Evolutionary conservation across 169 alveolate species (phyloP).

Genomic region (Eimeria sp.): DNA sequence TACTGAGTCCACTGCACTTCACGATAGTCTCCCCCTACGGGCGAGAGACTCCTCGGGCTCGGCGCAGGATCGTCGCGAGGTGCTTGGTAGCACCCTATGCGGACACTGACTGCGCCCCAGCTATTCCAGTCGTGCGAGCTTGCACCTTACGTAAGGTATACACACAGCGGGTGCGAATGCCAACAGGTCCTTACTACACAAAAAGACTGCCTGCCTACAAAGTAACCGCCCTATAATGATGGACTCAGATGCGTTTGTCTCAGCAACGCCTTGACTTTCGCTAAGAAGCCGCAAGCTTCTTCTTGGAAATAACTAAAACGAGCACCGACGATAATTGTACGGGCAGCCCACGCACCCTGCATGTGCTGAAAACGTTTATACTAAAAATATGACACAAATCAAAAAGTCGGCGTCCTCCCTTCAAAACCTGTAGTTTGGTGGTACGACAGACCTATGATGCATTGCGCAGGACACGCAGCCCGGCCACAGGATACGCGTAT

Average conservation of each 20-base stretch:
- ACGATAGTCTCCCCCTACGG: not conserved
- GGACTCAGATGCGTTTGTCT: not conserved
- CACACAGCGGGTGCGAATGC: too few relatives aligned
- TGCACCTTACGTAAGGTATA: not conserved
- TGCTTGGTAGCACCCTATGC: not conserved
- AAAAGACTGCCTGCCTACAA: too few relatives aligned
- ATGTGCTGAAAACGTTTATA: not conserved
- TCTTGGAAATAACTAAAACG: not conserved
- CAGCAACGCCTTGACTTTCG: not conserved
- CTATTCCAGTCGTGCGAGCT: not conserved
- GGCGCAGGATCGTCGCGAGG: too few relatives aligned
- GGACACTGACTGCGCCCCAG: not conserved
- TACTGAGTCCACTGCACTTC: not conserved
- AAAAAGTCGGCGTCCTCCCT: too few relatives aligned
- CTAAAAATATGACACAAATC: too few relatives aligned
- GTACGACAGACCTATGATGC: too few relatives aligned
- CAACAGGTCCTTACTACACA: too few relatives aligned
- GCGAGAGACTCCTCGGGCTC: too few relatives aligned
- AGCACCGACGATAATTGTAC: not conserved
- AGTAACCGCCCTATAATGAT: too few relatives aligned
- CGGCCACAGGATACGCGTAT: too few relatives aligned
- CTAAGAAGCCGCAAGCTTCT: not conserved
- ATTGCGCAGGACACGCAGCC: too few relatives aligned
- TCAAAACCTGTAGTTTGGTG: not conserved
- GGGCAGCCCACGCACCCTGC: not conserved